phyloP scores from a whole-genome alignment of 306 rosid genomes.

The Myrica gale region DNA sequence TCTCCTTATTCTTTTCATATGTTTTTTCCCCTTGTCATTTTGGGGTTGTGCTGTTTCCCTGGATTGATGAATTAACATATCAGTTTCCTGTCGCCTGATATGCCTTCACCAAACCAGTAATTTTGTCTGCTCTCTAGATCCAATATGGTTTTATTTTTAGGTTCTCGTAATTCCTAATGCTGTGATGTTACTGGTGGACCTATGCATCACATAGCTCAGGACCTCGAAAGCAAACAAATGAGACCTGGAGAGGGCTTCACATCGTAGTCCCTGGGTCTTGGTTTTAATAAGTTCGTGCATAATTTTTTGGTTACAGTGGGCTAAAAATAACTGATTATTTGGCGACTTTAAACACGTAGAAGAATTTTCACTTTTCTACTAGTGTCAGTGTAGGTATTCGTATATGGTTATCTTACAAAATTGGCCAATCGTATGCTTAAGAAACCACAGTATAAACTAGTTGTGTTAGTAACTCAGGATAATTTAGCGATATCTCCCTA shows the following conservation, averaged over 20 bases:
- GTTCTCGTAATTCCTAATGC: background rate
- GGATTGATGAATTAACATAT: constrained; percentile 10
- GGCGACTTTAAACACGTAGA: background rate
- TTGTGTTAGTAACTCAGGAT: background rate
- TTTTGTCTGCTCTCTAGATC: background rate
- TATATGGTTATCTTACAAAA: background rate
- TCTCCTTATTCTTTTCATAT: constrained; percentile 16
- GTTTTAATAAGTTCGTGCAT: background rate
- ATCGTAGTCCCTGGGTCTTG: background rate
- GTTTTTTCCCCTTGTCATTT: constrained; percentile 6
- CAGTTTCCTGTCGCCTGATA: background rate
- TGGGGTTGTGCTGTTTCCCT: constrained; percentile 1
- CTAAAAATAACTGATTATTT: background rate
- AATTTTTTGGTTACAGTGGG: background rate
- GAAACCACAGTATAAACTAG: background rate
- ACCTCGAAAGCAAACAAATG: background rate
- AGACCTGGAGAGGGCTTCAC: background rate
- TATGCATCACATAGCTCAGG: background rate
- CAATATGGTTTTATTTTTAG: background rate
- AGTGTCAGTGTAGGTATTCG: background rate
- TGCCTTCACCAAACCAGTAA: background rate
- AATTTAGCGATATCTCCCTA: background rate
- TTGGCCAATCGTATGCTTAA: background rate
- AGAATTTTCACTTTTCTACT: background rate
- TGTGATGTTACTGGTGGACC: background rate